Evolutionary conservation across 1,284 basidiomycete genomes (phyloP).

Genomic region (Marasmius oreades): DNA sequence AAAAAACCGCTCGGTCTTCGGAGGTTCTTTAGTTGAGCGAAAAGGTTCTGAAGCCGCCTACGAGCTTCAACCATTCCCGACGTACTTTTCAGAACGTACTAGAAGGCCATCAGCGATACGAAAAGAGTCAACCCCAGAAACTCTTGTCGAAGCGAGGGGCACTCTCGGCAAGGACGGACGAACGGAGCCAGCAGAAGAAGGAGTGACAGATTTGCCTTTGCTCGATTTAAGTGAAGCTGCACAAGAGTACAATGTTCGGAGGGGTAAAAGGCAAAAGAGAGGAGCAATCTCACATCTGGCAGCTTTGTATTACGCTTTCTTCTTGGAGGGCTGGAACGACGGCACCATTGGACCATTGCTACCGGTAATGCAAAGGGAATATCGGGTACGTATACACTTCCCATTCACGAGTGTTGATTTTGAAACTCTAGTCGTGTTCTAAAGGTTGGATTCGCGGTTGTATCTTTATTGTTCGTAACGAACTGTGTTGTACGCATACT

Average conservation of each 20-base stretch:
- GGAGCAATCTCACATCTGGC: slow-evolving; percentile 24
- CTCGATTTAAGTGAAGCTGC: not conserved
- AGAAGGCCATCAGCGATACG: slow-evolving; percentile 10
- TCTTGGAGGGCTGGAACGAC: slow-evolving; percentile 43
- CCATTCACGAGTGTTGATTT: not conserved
- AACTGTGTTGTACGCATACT: slow-evolving; percentile 36
- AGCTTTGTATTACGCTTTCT: slow-evolving; percentile 32
- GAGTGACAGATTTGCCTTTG: not conserved
- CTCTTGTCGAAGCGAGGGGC: not conserved
- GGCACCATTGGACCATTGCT: slow-evolving; percentile 41
- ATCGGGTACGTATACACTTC: slow-evolving; percentile 38
- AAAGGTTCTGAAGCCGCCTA: slow-evolving; percentile 7
- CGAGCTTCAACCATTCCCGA: slow-evolving; percentile 12
- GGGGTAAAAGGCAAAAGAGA: not conserved
- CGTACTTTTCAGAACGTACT: slow-evolving; percentile 13
- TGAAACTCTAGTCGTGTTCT: not conserved
- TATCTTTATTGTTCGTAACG: slow-evolving; percentile 47
- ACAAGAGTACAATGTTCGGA: not conserved
- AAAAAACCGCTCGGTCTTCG: not conserved
- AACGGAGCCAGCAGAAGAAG: not conserved
- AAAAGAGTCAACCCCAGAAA: not conserved
- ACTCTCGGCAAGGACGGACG: not conserved
- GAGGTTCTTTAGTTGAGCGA: not conserved
- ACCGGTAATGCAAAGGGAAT: slow-evolving; percentile 47
- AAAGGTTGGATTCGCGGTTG: slow-evolving; percentile 43